A percentile compares a stretch with the other conserved stretches of the same genome.
These are phyloP conservation scores for Rasamsonia emersonii DNA, from an alignment of 2,329 filamentous ascomycete genomes.

Conservation along the genomic window DNA sequence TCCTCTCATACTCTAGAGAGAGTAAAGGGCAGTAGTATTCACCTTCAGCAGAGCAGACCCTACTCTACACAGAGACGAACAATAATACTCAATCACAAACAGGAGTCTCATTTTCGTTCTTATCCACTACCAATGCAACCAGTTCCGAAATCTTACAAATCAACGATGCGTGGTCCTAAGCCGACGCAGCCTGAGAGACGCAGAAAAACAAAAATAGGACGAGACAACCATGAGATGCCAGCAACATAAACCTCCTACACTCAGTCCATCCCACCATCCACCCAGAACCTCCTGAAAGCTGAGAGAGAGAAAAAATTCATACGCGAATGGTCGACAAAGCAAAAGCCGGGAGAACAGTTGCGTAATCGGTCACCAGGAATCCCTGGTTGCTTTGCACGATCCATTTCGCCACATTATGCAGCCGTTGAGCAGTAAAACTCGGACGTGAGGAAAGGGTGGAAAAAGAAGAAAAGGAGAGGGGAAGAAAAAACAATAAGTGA, in stretches of 20 bases:
- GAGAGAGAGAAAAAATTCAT: neutral
- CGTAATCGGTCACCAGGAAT: too few relatives aligned
- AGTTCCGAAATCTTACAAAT: slow-evolving; percentile 11
- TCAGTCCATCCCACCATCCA: slow-evolving; percentile 2
- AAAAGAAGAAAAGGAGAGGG: slow-evolving; percentile 4
- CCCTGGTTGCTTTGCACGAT: too few relatives aligned
- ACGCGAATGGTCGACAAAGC: neutral
- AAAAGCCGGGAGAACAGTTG: too few relatives aligned
- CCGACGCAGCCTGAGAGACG: neutral
- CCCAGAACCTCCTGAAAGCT: neutral
- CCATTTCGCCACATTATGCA: slow-evolving; percentile 6
- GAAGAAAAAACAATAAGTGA: slow-evolving; percentile 4
- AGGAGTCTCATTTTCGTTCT: slow-evolving; percentile 1
- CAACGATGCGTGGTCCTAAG: slow-evolving; percentile 4
- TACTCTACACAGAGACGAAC: too few relatives aligned
- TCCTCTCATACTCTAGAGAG: too few relatives aligned
- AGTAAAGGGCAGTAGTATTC: too few relatives aligned
- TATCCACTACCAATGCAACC: slow-evolving; percentile 8
- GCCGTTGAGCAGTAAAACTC: slow-evolving; percentile 3
- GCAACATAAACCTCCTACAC: slow-evolving; percentile 2
- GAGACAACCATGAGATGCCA: slow-evolving; percentile 3
- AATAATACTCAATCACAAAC: neutral
- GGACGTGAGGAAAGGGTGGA: slow-evolving; percentile 3
- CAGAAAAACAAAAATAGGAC: slow-evolving; percentile 1
- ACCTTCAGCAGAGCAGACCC: too few relatives aligned